A percentile compares a stretch with the other conserved stretches of the same genome.
These are phyloP conservation scores for Coemansia sp. DNA, from an alignment of 192 early-diverging fungal species.

Conservation along the genomic window DNA sequence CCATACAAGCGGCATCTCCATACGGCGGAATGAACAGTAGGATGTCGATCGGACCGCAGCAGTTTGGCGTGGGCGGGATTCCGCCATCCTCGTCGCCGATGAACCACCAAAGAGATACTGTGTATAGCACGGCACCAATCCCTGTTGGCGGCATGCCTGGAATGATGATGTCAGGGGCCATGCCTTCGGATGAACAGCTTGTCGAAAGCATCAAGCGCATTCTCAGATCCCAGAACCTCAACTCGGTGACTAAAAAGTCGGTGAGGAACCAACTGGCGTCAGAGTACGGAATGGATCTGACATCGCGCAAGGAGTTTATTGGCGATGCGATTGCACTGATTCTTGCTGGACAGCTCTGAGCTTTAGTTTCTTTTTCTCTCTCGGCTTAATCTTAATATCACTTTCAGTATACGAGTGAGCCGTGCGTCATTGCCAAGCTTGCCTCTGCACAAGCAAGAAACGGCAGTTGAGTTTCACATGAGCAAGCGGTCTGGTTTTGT, in stretches of 20 bases:
- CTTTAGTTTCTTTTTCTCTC: neutral
- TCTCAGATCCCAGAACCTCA: constrained; percentile 67
- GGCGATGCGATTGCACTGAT: constrained; percentile 60
- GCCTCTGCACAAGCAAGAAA: too few relatives aligned
- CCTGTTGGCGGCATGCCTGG: constrained; percentile 38
- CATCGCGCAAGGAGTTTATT: constrained; percentile 68
- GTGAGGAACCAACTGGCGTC: constrained; percentile 69
- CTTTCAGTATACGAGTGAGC: too few relatives aligned
- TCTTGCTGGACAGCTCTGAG: constrained; percentile 35
- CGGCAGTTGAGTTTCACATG: constrained; percentile 8
- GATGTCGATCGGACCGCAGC: neutral
- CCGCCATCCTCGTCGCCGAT: constrained; percentile 8
- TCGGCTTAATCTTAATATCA: neutral
- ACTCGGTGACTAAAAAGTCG: constrained; percentile 77
- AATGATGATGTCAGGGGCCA: constrained; percentile 32
- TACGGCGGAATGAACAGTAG: neutral
- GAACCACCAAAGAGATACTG: constrained; percentile 32
- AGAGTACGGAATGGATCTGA: constrained; percentile 71
- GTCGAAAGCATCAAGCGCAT: constrained; percentile 66
- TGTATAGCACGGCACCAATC: constrained; percentile 22
- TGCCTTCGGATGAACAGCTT: constrained; percentile 73
- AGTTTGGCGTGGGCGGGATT: neutral
- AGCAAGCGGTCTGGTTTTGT: neutral
- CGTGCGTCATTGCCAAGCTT: too few relatives aligned
- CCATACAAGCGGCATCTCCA: neutral